Evolutionary conservation across 1,139 yeast genomes (phyloP), one percentile per base, ranked within the genome.

Genomic region (Keqinozyma sinolaborantium): DNA sequence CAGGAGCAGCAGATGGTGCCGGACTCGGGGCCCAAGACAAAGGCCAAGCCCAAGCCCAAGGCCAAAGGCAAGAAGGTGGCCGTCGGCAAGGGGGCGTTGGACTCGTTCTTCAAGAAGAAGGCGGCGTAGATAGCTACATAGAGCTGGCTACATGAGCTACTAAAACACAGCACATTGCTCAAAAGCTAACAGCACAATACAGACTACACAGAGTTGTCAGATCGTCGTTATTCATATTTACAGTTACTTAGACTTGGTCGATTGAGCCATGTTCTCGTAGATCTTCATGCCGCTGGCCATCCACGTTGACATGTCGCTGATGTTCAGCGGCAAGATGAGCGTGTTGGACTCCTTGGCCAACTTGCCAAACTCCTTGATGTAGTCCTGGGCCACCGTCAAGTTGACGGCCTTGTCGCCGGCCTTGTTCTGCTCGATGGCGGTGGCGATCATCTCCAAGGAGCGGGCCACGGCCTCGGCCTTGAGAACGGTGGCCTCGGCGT

Each of bases 291-390:
- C 95, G 40, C 83, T 70, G 24, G 90, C 87, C 64, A 85, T 80
- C 62, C 83, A 73, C 16, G 78, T 70, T 29, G 90, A 80, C 56
- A 85, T 66, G 47, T 85, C 90, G 40, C 85, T 83, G 53, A 85
- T 58, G 36, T 81, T 82, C 10, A 87, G 75, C 11, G 95, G 95
- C 26, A 85, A 70, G 27, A 85, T 81, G 20, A 86, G 73, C 1
- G 94, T 82, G 50, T 83, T 85, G 28, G 83, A 64, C 54, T 83
- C 90, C 64, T 85, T 84, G 27, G 95, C 95, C 52, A 85, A 67
- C 44, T 84, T 79, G 30, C 86, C 84, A 53, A 85, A 85, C 29
- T 90, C 86, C 37, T 79, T 83, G 38, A 85, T 85, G 53, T 85
- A 85, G 50, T 82, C 84, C 52, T 83, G 92, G 14, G 95, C 95